Evolutionary conservation across 2,329 filamentous ascomycete genomes (phyloP).

Genomic region (Diaporthe capsici): DNA sequence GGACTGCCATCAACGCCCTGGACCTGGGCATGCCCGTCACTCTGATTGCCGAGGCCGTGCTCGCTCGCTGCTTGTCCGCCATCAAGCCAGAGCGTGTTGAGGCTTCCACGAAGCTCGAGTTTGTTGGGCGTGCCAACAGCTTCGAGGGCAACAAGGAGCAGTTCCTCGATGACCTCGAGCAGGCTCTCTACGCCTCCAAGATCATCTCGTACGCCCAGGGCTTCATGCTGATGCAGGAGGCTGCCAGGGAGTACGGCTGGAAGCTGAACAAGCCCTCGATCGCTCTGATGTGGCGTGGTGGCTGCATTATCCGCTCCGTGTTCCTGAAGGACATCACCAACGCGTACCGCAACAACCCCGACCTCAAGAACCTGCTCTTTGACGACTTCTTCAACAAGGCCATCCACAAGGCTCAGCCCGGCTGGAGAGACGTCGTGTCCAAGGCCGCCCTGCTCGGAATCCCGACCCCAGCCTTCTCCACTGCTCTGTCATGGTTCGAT

Average conservation of each 20-base stretch:
- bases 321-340: constrained; percentile 99
- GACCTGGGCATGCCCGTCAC: constrained; percentile 99
- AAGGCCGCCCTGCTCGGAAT: constrained; percentile 96
- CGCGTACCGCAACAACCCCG: constrained; percentile 93
- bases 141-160: constrained; percentile 93
- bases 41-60: constrained; percentile 96
- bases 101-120: constrained; percentile 83
- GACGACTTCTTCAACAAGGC: constrained; percentile 99
- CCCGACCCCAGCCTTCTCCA: constrained; percentile 96
- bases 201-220: constrained; percentile 99
- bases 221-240: constrained; percentile 99
- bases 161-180: constrained; percentile 97
- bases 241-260: constrained; percentile 95
- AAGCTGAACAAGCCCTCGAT: constrained; percentile 99
- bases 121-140: constrained; percentile 79
- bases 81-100: constrained; percentile 93
- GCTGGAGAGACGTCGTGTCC: constrained; percentile 92
- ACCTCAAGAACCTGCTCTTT: constrained; percentile 98
- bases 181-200: constrained; percentile 99
- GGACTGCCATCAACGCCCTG: constrained; percentile 99
- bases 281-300: constrained; percentile 99
- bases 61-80: constrained; percentile 92
- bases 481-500: constrained; percentile 98
- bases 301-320: constrained; percentile 99
- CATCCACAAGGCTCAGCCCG: constrained; percentile 94